Evolutionary conservation across 2,329 filamentous ascomycete genomes (phyloP), one percentile per base, ranked within the genome.

Genomic region (Monilinia fructigena): DNA sequence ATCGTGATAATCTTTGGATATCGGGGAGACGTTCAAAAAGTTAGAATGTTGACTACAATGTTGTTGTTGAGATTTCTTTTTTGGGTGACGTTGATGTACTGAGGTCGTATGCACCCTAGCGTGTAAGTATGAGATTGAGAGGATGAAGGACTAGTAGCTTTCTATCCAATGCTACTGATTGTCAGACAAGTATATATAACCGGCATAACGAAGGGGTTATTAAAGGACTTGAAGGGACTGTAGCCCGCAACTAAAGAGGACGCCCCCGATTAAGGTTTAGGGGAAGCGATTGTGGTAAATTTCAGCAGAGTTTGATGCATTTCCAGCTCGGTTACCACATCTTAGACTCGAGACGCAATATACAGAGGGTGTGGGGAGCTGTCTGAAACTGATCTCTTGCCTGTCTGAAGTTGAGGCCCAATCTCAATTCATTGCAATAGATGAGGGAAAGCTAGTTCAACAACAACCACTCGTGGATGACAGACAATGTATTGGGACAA

Each of bases 281-380:
- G 52, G 28, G 52, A 55, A 58, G 52, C 54, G 54, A 58, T 31
- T 14, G 26, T 7, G 18, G 35, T 4, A 31, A 55, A 35, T 20
- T 26, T 42, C 14, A 50, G 16, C 26, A 20, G 28, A 56, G 20
- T 35, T 47, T 35, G 28, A 56, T 31, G 61, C 61, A 58, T 58
- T 58, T 52, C 61, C 52, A 64, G 52, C 61, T 56, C 40, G 26
- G 45, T 10, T n/a, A 56, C 38, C 50, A 55, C 61, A 26, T 47
- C 28, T 50, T 35, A 38, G 35, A 12, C 20, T 35, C 28, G 12
- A 11, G 45, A n/a, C 12, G 40, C n/a, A 31, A 45, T 12, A 45
- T 20, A n/a, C 38, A 14, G 6, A 48, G 56, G 31, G 61, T 11
- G 8, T 56, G 26, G 14, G 42, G 35, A 28, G 55, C 28, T 58